Evolutionary conservation across 1,139 yeast genomes (phyloP).

Genomic region (Lodderomyces margitis): DNA sequence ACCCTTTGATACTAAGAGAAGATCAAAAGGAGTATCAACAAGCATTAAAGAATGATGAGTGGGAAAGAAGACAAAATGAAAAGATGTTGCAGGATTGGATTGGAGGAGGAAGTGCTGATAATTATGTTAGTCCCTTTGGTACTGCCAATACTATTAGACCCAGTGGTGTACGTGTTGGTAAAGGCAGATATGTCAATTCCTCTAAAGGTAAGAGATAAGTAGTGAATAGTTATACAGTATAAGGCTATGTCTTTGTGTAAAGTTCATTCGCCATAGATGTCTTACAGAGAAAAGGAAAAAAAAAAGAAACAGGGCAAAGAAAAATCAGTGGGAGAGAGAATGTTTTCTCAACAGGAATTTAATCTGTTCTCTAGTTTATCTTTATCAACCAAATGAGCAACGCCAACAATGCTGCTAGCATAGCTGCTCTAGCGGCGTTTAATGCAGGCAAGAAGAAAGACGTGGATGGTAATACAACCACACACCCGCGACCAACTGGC

Average conservation of each 20-base stretch:
- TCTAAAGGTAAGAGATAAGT: slow-evolving; percentile 43
- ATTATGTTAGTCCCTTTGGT: slow-evolving; percentile 84
- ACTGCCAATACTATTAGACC: slow-evolving; percentile 60
- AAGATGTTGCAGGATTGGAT: slow-evolving; percentile 84
- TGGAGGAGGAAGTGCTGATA: slow-evolving; percentile 93
- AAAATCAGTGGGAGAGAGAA: no score
- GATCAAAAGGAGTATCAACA: slow-evolving; percentile 93
- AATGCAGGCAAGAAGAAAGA: slow-evolving; percentile 20
- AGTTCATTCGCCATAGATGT: not conserved
- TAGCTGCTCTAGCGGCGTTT: slow-evolving; percentile 38
- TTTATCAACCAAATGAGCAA: not conserved
- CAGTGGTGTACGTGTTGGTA: slow-evolving; percentile 76
- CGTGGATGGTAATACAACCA: not conserved
- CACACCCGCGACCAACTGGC: not conserved
- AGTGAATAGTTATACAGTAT: slow-evolving; percentile 2
- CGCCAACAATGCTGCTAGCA: slow-evolving; percentile 22
- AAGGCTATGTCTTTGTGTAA: not conserved
- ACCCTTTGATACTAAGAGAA: slow-evolving; percentile 69
- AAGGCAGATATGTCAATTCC: slow-evolving; percentile 78
- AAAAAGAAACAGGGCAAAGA: no score
- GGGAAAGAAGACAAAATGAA: slow-evolving; percentile 86
- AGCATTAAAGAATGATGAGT: slow-evolving; percentile 81
- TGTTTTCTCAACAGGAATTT: no score
- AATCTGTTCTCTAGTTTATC: not conserved
- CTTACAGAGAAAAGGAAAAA: not conserved